Evolutionary conservation across 2,329 filamentous ascomycete genomes (phyloP).

Genomic region (Colletotrichum brevisporum): DNA sequence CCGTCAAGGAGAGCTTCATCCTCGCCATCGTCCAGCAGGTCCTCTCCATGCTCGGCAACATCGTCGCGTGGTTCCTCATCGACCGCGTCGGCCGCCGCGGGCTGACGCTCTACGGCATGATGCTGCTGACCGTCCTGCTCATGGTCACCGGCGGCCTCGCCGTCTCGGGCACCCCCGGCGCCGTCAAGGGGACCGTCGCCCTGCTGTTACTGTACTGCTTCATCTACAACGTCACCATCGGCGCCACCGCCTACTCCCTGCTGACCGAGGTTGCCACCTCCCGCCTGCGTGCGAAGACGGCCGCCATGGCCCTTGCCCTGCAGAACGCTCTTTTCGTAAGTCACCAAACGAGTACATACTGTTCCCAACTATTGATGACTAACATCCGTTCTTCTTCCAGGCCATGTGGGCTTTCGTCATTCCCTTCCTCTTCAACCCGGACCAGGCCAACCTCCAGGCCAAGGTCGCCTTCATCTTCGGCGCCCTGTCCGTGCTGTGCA

Average conservation of each 20-base stretch:
- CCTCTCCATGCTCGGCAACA: slow-evolving; percentile 48
- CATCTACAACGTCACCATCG: slow-evolving; percentile 57
- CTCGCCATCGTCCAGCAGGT: slow-evolving; percentile 51
- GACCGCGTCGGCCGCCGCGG: slow-evolving; percentile 49
- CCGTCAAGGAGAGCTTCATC: slow-evolving; percentile 51
- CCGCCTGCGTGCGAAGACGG: slow-evolving; percentile 55
- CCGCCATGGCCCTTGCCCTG: slow-evolving; percentile 53
- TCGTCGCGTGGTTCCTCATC: slow-evolving; percentile 51
- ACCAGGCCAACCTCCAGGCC: slow-evolving; percentile 53
- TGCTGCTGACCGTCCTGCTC: slow-evolving; percentile 47
- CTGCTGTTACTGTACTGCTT: slow-evolving; percentile 56
- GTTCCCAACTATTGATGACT: background rate
- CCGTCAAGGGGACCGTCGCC: slow-evolving; percentile 48
- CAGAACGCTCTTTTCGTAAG: slow-evolving; percentile 50
- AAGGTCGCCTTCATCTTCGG: slow-evolving; percentile 59
- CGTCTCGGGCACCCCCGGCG: slow-evolving; percentile 23
- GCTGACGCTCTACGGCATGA: slow-evolving; percentile 51
- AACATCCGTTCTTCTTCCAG: background rate
- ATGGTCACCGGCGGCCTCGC: slow-evolving; percentile 50
- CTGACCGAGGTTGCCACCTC: slow-evolving; percentile 55
- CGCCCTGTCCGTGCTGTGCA: slow-evolving; percentile 46
- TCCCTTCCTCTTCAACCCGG: slow-evolving; percentile 48
- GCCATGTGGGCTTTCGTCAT: slow-evolving; percentile 44
- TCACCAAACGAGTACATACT: background rate
- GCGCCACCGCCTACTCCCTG: slow-evolving; percentile 54